Evolutionary conservation across 352 stramenopile genomes (phyloP), one percentile per base, ranked within the genome.

Genomic region (Paralagenidium karlingii): DNA sequence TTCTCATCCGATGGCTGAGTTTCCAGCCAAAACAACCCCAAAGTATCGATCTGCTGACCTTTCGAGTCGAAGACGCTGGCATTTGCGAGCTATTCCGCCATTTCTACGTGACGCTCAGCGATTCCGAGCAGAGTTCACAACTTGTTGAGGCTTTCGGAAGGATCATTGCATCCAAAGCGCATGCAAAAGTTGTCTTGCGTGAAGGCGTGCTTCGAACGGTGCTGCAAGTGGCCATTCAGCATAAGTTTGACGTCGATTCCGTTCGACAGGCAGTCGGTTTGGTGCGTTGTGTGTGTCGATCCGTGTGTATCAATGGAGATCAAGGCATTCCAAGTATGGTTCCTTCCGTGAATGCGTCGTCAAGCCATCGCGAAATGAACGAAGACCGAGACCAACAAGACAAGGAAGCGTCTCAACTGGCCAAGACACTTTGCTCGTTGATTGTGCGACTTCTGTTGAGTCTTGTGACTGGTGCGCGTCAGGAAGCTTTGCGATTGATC

Each of bases 11-110:
- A n/a, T n/a, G n/a, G n/a, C n/a, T n/a, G n/a, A n/a, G n/a, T n/a
- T n/a, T n/a, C n/a, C n/a, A n/a, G n/a, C n/a, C n/a, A n/a, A n/a
- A n/a, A n/a, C n/a, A n/a, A n/a, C n/a, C n/a, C n/a, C n/a, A n/a
- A n/a, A n/a, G n/a, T n/a, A n/a, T n/a, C n/a, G n/a, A n/a, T n/a
- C n/a, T n/a, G n/a, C n/a, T n/a, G n/a, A n/a, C n/a, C n/a, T n/a
- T n/a, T n/a, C n/a, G n/a, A n/a, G n/a, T n/a, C n/a, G n/a, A n/a
- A n/a, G n/a, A n/a, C n/a, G n/a, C n/a, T n/a, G n/a, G n/a, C n/a
- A n/a, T n/a, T n/a, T n/a, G n/a, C n/a, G 51, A 70, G n/a, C 39
- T 84, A 12, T 29, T 79, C 29, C 82, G 84, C 55, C 74, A 87
- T 34, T 65, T 83, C 38, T 87, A 84, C 42, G 69, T 83, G 49